Percentiles rank a stretch among this genome's conserved stretches.
phyloP scores from a whole-genome alignment of 2,329 filamentous ascomycete genomes.

The Fusarium domesticum region DNA sequence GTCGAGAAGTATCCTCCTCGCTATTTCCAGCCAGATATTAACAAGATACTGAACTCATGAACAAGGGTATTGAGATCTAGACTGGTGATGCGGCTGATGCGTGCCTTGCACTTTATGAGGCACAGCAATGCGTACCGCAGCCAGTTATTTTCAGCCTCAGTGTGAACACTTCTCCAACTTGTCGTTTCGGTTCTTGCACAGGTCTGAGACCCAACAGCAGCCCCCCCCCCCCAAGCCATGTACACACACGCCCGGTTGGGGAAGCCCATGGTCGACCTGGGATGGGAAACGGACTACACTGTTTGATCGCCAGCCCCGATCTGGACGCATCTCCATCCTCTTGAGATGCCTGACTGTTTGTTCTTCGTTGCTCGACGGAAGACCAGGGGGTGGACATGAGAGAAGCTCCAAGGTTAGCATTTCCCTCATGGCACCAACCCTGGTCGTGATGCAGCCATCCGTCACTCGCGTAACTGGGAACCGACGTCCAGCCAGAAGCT shows the following conservation, averaged over 20 bases:
- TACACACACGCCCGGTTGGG: background rate
- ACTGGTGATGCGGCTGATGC: background rate
- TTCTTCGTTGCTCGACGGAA: background rate
- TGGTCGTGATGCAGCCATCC: conserved; percentile 13
- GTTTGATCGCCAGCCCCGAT: background rate
- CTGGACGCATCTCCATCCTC: background rate
- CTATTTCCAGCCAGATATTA: background rate
- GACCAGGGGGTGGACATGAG: background rate
- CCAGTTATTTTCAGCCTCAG: background rate
- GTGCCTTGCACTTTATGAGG: background rate
- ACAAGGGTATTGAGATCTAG: background rate
- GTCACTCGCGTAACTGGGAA: conserved; percentile 15
- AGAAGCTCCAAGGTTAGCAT: background rate
- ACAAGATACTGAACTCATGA: background rate
- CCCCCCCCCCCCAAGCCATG: background rate
- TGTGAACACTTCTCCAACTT: background rate
- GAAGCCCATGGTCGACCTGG: background rate
- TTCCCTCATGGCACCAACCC: conserved; percentile 7
- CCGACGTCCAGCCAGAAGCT: conserved; percentile 12
- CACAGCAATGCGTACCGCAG: background rate
- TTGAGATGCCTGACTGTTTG: background rate
- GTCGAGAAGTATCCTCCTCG: background rate
- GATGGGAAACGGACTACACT: background rate
- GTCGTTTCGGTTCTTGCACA: background rate
- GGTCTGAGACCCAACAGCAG: background rate